phyloP scores from a whole-genome alignment of 805 yeast species.

The Kuraishia piskuri region DNA sequence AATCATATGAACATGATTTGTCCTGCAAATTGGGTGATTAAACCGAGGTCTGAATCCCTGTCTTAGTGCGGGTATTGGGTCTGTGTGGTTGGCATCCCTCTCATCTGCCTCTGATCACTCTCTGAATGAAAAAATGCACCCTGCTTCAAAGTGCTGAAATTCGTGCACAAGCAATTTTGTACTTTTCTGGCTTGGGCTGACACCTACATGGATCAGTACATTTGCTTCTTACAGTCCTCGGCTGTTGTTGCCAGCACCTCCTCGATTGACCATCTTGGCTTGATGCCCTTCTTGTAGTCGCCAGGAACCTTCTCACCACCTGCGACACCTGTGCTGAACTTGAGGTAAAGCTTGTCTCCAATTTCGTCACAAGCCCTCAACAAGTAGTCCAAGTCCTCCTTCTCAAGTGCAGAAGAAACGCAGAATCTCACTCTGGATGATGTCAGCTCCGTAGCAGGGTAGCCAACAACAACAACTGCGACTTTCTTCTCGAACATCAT shows the following conservation, averaged over 20 bases:
- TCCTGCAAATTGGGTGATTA: too few species aligned
- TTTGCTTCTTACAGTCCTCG: constrained; percentile 37
- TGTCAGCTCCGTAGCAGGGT: constrained; percentile 93
- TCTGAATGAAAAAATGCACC: too few species aligned
- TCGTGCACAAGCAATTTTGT: too few species aligned
- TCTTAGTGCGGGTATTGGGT: too few species aligned
- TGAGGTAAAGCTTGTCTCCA: constrained; percentile 70
- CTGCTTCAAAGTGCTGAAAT: too few species aligned
- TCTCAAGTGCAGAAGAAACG: constrained; percentile 84
- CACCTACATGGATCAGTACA: constrained; percentile 5
- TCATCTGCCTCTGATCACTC: too few species aligned
- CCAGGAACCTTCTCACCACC: constrained; percentile 53
- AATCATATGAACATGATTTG: too few species aligned
- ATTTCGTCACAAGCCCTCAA: constrained; percentile 63
- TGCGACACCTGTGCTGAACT: constrained; percentile 69
- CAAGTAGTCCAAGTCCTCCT: constrained; percentile 83
- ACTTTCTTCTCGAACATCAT: constrained; percentile 70
- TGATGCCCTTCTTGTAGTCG: constrained; percentile 38
- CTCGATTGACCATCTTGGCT: constrained; percentile 72
- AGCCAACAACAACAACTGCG: constrained; percentile 95
- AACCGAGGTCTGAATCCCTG: too few species aligned
- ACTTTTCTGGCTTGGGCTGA: too few species aligned
- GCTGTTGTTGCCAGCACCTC: constrained; percentile 71
- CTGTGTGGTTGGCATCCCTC: too few species aligned
- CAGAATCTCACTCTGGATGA: constrained; percentile 90